Evolutionary conservation across 2,329 filamentous ascomycete genomes (phyloP).

Genomic region (Apiospora malaysiana): DNA sequence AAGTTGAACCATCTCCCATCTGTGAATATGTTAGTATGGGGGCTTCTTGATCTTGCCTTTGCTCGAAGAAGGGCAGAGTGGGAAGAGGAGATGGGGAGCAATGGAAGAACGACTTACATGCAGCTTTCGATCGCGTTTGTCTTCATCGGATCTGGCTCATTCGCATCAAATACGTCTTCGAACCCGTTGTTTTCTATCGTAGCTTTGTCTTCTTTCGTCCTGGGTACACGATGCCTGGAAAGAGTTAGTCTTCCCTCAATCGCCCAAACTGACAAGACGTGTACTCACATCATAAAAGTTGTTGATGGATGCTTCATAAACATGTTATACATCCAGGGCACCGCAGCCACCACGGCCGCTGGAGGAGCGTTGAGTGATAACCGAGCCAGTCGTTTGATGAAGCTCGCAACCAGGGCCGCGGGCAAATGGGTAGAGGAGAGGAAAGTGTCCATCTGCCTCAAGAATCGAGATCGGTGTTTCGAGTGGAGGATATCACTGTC

Average conservation of each 20-base stretch:
- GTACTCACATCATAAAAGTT: constrained; percentile 80
- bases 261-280: too few species aligned
- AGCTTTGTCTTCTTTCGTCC: constrained; percentile 62
- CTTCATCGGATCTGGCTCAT: constrained; percentile 81
- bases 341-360: constrained; percentile 82
- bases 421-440: constrained; percentile 91
- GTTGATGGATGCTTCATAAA: constrained; percentile 88
- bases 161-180: constrained; percentile 76
- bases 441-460: constrained; percentile 90
- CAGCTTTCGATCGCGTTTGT: constrained; percentile 90
- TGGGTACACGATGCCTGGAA: constrained; percentile 68
- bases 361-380: constrained; percentile 88
- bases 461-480: constrained; percentile 91
- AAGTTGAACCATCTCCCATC: constrained; percentile 89
- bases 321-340: constrained; percentile 96
- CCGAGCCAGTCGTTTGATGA: constrained; percentile 90
- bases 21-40: too few species aligned
- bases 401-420: constrained; percentile 88
- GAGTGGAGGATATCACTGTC: constrained; percentile 88
- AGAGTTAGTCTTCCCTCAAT: too few species aligned
- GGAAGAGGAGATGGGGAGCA: too few species aligned
- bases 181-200: constrained; percentile 65
- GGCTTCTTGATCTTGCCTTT: too few species aligned
- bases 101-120: constrained; percentile 45
- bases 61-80: too few species aligned